phyloP scores from a whole-genome alignment of 345 rosid genomes.

The Boechera stricta region DNA sequence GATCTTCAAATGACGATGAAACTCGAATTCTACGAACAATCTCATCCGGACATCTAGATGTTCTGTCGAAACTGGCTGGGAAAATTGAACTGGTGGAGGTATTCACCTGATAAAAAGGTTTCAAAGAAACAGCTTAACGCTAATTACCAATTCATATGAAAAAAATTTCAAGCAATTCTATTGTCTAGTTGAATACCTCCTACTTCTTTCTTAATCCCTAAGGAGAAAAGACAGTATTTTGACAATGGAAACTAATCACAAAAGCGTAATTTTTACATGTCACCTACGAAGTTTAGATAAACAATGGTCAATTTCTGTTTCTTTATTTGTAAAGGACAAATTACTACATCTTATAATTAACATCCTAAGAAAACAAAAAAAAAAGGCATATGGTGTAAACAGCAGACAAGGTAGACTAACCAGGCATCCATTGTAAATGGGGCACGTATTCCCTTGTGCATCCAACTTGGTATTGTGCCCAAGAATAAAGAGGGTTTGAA shows the following conservation, averaged over 20 bases:
- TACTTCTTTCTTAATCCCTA: neutral
- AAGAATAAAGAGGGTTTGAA: conserved; percentile 69
- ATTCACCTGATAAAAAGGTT: conserved; percentile 61
- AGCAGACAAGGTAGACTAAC: conserved; percentile 51
- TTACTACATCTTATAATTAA: neutral
- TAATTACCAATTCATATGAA: neutral
- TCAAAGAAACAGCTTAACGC: neutral
- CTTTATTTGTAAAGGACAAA: neutral
- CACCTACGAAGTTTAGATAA: neutral
- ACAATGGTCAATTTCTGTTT: neutral
- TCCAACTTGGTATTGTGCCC: conserved; percentile 75
- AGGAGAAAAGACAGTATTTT: neutral
- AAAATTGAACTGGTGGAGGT: conserved; percentile 59
- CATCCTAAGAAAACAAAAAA: neutral
- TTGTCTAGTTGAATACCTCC: neutral
- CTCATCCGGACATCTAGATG: conserved; percentile 87
- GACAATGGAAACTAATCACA: neutral
- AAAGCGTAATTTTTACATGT: neutral
- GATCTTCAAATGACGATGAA: conserved; percentile 62
- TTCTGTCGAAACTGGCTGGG: conserved; percentile 73
- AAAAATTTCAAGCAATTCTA: neutral
- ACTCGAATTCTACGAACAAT: conserved; percentile 74
- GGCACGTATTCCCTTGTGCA: conserved; percentile 62
- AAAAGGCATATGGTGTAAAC: neutral
- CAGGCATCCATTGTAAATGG: conserved; percentile 75